Conservation (phyloP, 352 stramenopile species). For the Phytopythium litorale region DNA sequence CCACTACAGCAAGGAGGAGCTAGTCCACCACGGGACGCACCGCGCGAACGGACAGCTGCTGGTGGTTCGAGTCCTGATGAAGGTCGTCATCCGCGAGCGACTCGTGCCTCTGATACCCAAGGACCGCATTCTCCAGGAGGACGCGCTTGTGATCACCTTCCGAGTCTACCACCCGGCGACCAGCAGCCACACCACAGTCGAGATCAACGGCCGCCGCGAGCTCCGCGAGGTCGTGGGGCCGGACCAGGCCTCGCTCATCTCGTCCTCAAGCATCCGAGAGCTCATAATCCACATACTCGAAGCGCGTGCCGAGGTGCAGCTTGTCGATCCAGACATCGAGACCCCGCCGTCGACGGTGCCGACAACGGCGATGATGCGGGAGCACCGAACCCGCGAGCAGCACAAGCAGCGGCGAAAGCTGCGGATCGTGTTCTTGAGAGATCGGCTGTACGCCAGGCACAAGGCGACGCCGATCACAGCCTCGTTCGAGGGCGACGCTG, state of each 20-base stretch:
- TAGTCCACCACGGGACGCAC: conserved; percentile 57
- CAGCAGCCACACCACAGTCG: conserved; percentile 18
- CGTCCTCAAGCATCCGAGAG: conserved; percentile 26
- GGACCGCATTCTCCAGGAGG: conserved; percentile 39
- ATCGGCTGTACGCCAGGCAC: conserved; percentile 63
- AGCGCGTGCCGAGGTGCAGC: conserved; percentile 25
- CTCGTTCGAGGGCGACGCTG: conserved; percentile 21
- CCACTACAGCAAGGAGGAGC: conserved; percentile 52
- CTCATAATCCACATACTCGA: conserved; percentile 60
- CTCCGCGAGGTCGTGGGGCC: conserved; percentile 66
- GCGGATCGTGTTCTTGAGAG: conserved; percentile 40
- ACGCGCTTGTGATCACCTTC: conserved; percentile 57
- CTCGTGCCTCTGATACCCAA: conserved; percentile 30
- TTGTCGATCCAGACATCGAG: neutral
- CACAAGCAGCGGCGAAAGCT: conserved; percentile 7
- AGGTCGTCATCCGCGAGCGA: conserved; percentile 27
- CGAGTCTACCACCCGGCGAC: conserved; percentile 54
- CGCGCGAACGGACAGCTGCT: conserved; percentile 52
- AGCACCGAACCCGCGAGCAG: conserved; percentile 3
- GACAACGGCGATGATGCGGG: neutral
- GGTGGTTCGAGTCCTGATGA: conserved; percentile 52
- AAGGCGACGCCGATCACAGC: conserved; percentile 56
- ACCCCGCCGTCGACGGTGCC: neutral
- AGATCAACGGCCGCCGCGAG: conserved; percentile 34
- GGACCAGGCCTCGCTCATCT: conserved; percentile 39